A percentile compares a stretch with the other conserved stretches of the same genome.
Evolutionary conservation across 768 basidiomycete species (phyloP).

Genomic region (Mycena indigotica): DNA sequence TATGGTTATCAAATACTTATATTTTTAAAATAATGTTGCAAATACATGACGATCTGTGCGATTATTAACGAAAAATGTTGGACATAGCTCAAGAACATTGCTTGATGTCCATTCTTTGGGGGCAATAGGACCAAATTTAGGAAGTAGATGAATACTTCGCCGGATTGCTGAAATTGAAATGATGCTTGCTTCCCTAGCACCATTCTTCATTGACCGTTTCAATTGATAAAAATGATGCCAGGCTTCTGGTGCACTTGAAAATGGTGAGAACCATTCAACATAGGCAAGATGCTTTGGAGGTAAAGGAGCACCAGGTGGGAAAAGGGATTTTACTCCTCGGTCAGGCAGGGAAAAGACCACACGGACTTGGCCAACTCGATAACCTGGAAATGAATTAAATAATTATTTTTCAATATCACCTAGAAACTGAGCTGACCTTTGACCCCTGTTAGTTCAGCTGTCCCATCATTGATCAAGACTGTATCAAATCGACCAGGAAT

Average conservation of each 20-base stretch:
- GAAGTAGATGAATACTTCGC: constrained; percentile 31
- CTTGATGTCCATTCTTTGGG: constrained; percentile 1
- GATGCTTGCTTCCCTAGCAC: constrained; percentile 23
- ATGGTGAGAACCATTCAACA: constrained; percentile 29
- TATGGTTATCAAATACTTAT: background rate
- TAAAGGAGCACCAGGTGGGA: constrained; percentile 3
- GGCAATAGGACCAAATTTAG: constrained; percentile 2
- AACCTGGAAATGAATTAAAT: too few relatives aligned
- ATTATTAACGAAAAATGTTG: background rate
- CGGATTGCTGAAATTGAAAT: constrained; percentile 32
- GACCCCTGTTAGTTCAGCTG: constrained; percentile 8
- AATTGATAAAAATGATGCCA: constrained; percentile 26
- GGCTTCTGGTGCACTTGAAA: constrained; percentile 16
- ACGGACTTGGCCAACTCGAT: constrained; percentile 6
- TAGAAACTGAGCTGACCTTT: constrained; percentile 22
- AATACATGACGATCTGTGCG: background rate
- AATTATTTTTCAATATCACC: too few relatives aligned
- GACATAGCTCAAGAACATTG: constrained; percentile 3
- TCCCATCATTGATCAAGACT: constrained; percentile 25
- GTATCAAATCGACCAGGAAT: constrained; percentile 33
- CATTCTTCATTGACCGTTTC: constrained; percentile 5
- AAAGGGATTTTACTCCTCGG: constrained; percentile 6
- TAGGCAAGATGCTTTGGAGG: constrained; percentile 27
- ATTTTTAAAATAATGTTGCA: background rate
- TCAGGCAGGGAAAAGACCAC: constrained; percentile 29